Conservation (phyloP, 2,329 filamentous ascomycete genomes). For the Pseudogymnoascus sp. region DNA sequence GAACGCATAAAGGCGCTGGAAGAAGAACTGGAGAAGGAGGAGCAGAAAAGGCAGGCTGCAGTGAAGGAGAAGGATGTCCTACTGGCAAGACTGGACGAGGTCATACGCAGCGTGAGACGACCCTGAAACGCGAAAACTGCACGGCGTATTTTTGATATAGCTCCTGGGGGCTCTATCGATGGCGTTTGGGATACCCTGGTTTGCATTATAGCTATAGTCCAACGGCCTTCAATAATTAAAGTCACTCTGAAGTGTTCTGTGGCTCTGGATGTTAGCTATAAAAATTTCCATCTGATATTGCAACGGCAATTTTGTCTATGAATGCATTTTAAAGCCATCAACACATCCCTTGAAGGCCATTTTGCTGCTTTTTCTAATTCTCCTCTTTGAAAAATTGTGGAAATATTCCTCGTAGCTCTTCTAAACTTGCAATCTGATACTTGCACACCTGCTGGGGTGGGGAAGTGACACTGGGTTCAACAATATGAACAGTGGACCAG, state of each 20-base stretch:
- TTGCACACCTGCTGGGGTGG: slow-evolving; percentile 60
- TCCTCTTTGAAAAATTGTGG: slow-evolving; percentile 74
- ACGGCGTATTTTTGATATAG: background rate
- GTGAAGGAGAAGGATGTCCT: slow-evolving; percentile 56
- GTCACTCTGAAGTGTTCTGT: background rate
- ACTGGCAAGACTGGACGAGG: slow-evolving; percentile 49
- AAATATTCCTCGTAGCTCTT: slow-evolving; percentile 67
- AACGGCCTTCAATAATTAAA: background rate
- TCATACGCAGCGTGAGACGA: slow-evolving; percentile 52
- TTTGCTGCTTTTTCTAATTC: background rate
- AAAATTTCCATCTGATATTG: background rate
- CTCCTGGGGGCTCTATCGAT: background rate
- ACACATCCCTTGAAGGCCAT: background rate
- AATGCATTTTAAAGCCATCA: background rate
- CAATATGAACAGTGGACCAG: slow-evolving; percentile 78
- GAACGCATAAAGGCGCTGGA: slow-evolving; percentile 56
- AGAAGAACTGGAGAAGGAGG: slow-evolving; percentile 54
- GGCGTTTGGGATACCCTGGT: slow-evolving; percentile 9
- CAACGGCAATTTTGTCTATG: background rate
- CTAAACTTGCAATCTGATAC: slow-evolving; percentile 65
- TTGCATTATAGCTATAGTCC: background rate
- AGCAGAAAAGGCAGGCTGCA: slow-evolving; percentile 53
- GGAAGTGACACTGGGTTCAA: slow-evolving; percentile 62
- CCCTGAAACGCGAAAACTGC: slow-evolving; percentile 33
- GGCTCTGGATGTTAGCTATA: background rate